A percentile compares a stretch with the other conserved stretches of the same genome.
phyloP scores from a whole-genome alignment of 495 filamentous ascomycete genomes.

The Letharia columbiana region DNA sequence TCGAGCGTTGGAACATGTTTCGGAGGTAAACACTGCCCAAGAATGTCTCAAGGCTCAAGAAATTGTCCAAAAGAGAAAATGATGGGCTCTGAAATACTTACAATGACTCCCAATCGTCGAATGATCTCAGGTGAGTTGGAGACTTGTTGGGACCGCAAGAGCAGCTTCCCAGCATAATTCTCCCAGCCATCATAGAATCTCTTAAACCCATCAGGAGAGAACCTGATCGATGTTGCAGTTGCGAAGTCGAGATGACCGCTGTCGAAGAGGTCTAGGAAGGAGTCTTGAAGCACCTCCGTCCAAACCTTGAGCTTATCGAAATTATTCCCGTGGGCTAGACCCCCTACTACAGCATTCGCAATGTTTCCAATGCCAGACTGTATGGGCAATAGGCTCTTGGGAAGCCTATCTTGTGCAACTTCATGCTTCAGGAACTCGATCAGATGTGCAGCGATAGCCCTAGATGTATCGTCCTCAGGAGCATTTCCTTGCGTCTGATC shows the following conservation, averaged over 20 bases:
- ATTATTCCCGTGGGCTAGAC: conserved; percentile 63
- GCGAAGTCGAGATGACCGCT: conserved; percentile 84
- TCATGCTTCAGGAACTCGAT: conserved; percentile 85
- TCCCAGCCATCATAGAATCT: conserved; percentile 88
- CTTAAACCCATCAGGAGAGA: conserved; percentile 85
- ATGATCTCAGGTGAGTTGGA: conserved; percentile 96
- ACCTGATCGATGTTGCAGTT: conserved; percentile 83
- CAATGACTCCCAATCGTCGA: conserved; percentile 71
- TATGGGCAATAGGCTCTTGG: conserved; percentile 68
- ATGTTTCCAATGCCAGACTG: conserved; percentile 93
- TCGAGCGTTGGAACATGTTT: too few species aligned
- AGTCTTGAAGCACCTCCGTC: conserved; percentile 91
- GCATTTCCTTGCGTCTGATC: conserved; percentile 74
- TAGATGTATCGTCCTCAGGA: conserved; percentile 63
- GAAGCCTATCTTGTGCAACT: conserved; percentile 67
- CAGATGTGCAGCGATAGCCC: conserved; percentile 67
- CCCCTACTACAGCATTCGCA: conserved; percentile 85
- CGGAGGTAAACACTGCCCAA: too few species aligned
- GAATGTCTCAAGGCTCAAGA: too few species aligned
- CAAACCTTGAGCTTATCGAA: conserved; percentile 85
- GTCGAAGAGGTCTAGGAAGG: conserved; percentile 91
- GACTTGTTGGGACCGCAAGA: conserved; percentile 78
- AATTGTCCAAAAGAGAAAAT: too few species aligned
- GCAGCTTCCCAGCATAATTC: conserved; percentile 69
- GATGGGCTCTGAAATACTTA: too few species aligned